Evolutionary conservation across 2,329 filamentous ascomycete species (phyloP).

Genomic region (Scleromitrula shiraiana): DNA sequence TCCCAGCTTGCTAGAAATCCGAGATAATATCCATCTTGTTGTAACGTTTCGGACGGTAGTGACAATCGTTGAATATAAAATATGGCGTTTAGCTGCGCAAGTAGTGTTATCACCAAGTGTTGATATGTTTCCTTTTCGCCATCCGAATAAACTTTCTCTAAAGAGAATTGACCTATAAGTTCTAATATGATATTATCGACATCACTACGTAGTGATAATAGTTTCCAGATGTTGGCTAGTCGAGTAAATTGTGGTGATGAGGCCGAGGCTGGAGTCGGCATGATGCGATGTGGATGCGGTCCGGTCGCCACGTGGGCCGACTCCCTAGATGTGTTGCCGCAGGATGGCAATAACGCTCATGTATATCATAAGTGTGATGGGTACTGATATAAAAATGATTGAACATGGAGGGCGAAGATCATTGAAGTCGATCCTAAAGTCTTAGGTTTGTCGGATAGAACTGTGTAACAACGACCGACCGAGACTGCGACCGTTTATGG

Average conservation of each 20-base stretch:
- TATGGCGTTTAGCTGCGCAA: conserved; percentile 34
- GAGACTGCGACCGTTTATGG: conserved; percentile 7
- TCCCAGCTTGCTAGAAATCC: conserved; percentile 36
- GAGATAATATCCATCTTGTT: conserved; percentile 30
- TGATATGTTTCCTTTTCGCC: conserved; percentile 31
- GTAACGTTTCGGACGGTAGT: conserved; percentile 31
- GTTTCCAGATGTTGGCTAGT: conserved; percentile 31
- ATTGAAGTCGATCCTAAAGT: conserved; percentile 7
- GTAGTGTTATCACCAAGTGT: conserved; percentile 30
- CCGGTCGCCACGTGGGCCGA: conserved; percentile 14
- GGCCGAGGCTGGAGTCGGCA: conserved; percentile 25
- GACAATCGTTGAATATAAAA: conserved; percentile 35
- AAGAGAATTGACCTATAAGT: conserved; percentile 35
- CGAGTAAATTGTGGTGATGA: conserved; percentile 33
- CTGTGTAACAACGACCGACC: background rate
- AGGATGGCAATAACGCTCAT: conserved; percentile 3
- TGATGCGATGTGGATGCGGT: conserved; percentile 13
- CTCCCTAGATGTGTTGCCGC: conserved; percentile 7
- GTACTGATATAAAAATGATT: background rate
- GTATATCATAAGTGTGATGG: conserved; percentile 10
- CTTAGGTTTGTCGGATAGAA: conserved; percentile 1
- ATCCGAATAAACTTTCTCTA: conserved; percentile 35
- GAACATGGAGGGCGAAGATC: conserved; percentile 9
- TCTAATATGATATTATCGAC: conserved; percentile 36
- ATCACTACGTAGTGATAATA: conserved; percentile 34